phyloP scores from a whole-genome alignment of 495 filamentous ascomycete species.

The Cairneyella variabilis region DNA sequence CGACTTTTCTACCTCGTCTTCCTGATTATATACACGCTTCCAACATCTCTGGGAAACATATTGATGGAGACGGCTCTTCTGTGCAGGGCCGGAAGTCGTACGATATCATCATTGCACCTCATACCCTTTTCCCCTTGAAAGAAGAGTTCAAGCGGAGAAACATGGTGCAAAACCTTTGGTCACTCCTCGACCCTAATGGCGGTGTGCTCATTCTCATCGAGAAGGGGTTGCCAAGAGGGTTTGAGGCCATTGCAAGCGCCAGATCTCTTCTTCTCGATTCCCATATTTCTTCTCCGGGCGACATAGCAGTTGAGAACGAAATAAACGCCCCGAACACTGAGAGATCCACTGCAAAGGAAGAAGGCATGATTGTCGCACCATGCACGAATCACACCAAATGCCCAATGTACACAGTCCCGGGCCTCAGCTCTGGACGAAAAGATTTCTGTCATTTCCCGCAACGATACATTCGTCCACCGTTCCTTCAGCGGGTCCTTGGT shows the following conservation, averaged over 20 bases:
- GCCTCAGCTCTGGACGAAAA: slow-evolving; percentile 64
- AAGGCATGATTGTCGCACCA: slow-evolving; percentile 90
- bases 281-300: slow-evolving; percentile 64
- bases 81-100: slow-evolving; percentile 66
- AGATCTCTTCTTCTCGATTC: slow-evolving; percentile 72
- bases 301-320: slow-evolving; percentile 29
- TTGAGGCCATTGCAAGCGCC: slow-evolving; percentile 85
- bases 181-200: slow-evolving; percentile 75
- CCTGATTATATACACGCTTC: slow-evolving; percentile 79
- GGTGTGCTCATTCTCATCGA: slow-evolving; percentile 86
- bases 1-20: slow-evolving; percentile 85
- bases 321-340: slow-evolving; percentile 29
- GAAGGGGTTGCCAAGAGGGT: slow-evolving; percentile 87
- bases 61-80: slow-evolving; percentile 38
- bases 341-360: slow-evolving; percentile 53
- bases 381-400: slow-evolving; percentile 89
- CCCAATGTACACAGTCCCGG: slow-evolving; percentile 77
- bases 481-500: slow-evolving; percentile 74
- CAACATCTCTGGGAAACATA: slow-evolving; percentile 29
- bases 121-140: slow-evolving; percentile 67
- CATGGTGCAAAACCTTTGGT: slow-evolving; percentile 83
- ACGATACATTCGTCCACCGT: slow-evolving; percentile 78
- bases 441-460: slow-evolving; percentile 92
- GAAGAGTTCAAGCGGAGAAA: slow-evolving; percentile 73
- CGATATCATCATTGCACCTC: slow-evolving; percentile 87